Conservation (phyloP, 768 basidiomycete species). For the Mycena floridula region DNA sequence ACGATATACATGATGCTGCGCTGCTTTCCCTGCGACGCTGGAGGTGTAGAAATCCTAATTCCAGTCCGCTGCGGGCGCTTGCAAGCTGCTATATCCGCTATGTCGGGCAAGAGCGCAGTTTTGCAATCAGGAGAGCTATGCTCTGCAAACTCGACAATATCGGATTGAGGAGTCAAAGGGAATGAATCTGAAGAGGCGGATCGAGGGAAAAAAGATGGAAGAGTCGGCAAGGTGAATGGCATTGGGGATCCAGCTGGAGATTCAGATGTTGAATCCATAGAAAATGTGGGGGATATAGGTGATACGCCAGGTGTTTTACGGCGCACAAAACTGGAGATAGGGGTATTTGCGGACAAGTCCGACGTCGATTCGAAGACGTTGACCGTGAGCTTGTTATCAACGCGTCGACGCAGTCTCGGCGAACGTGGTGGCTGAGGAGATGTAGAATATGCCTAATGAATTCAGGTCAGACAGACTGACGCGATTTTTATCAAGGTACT, state of each 20-base stretch:
- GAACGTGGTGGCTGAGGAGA: conserved; percentile 35
- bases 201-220: conserved; percentile 47
- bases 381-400: conserved; percentile 38
- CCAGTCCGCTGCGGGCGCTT: conserved; percentile 27
- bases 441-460: conserved; percentile 26
- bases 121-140: conserved; percentile 11
- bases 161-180: conserved; percentile 32
- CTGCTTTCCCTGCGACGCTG: conserved; percentile 4
- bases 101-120: conserved; percentile 20
- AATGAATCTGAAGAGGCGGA: conserved; percentile 38
- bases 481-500: no score
- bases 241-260: conserved; percentile 30
- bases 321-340: conserved; percentile 76
- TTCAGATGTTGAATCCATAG: conserved; percentile 35
- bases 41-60: conserved; percentile 38
- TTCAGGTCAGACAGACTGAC: conserved; percentile 2
- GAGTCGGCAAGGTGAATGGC: conserved; percentile 59
- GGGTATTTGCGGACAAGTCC: conserved; percentile 59
- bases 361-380: conserved; percentile 42
- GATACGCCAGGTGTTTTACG: conserved; percentile 74
- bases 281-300: conserved; percentile 62
- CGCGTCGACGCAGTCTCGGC: conserved; percentile 35
- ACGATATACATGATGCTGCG: conserved; percentile 18
- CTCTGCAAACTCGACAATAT: conserved; percentile 20
- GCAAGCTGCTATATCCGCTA: conserved; percentile 14